Percentiles rank a stretch among this genome's conserved stretches.
phyloP scores from a whole-genome alignment of 2,329 filamentous ascomycete genomes.

The Clonostachys solani region DNA sequence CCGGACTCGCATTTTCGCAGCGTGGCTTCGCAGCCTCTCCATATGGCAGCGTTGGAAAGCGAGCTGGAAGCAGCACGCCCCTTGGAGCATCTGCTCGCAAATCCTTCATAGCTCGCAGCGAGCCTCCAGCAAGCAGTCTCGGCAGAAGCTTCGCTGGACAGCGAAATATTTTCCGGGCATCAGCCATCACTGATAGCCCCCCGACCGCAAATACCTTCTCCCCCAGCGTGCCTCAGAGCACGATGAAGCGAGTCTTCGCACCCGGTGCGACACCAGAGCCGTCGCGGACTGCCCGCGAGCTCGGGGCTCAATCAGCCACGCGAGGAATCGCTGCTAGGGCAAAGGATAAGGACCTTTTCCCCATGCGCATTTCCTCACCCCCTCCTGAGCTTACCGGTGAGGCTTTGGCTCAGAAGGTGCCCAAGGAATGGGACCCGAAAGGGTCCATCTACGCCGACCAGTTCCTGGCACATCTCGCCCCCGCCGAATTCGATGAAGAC shows the following conservation, averaged over 20 bases:
- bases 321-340: conserved; percentile 45
- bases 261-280: conserved; percentile 37
- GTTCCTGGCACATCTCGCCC: conserved; percentile 52
- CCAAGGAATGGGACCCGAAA: conserved; percentile 43
- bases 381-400: conserved; percentile 53
- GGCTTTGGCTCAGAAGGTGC: conserved; percentile 46
- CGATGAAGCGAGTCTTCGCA: conserved; percentile 43
- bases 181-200: conserved; percentile 25
- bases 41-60: conserved; percentile 18
- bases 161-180: conserved; percentile 37
- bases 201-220: conserved; percentile 32
- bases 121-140: conserved; percentile 25
- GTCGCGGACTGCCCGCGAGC: conserved; percentile 35
- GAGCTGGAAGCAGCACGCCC: conserved; percentile 25
- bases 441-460: conserved; percentile 58
- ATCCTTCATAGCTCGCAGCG: conserved; percentile 26
- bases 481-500: conserved; percentile 51
- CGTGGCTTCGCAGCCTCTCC: conserved; percentile 34
- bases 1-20: conserved; percentile 37
- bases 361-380: conserved; percentile 54
- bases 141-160: conserved; percentile 27
- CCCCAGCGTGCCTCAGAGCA: conserved; percentile 36
- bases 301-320: conserved; percentile 36
- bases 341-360: conserved; percentile 47
- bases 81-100: conserved; percentile 29